These are phyloP conservation scores for Aspergillus sp. DNA, from an alignment of 2,329 filamentous ascomycete species.

Conservation along the genomic window DNA sequence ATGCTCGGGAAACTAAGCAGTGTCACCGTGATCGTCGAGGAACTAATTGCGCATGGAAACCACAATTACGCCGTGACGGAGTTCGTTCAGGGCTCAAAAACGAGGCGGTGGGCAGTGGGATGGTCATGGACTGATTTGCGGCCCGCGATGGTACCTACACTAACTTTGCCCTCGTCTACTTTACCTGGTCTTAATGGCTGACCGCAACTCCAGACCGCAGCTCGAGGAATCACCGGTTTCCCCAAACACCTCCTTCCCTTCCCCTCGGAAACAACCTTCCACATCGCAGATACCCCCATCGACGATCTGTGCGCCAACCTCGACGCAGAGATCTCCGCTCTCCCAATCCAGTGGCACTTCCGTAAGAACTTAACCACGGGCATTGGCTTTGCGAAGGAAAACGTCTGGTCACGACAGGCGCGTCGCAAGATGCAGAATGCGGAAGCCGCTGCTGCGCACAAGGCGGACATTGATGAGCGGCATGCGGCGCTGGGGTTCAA, in stretches of 20 bases:
- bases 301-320: conserved; percentile 31
- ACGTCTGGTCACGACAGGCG: conserved; percentile 72
- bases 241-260: conserved; percentile 47
- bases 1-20: conserved; percentile 82
- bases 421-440: conserved; percentile 46
- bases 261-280: conserved; percentile 44
- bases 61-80: conserved; percentile 75
- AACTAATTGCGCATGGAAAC: conserved; percentile 50
- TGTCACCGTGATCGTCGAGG: conserved; percentile 52
- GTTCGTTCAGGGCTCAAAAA: conserved; percentile 69
- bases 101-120: conserved; percentile 74
- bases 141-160: conserved; percentile 45
- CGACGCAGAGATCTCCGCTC: conserved; percentile 42
- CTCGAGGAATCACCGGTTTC: conserved; percentile 36
- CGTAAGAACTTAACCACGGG: conserved; percentile 47
- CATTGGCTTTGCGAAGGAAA: conserved; percentile 53
- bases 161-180: neutral
- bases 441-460: conserved; percentile 15
- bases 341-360: conserved; percentile 62
- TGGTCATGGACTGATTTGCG: conserved; percentile 73
- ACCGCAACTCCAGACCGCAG: conserved; percentile 17
- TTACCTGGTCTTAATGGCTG: neutral
- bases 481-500: conserved; percentile 51
- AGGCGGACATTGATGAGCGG: conserved; percentile 26
- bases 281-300: conserved; percentile 18